These are phyloP conservation scores for Phytophthora podocarpi DNA, from an alignment of 352 stramenopile genomes.

Conservation along the genomic window DNA sequence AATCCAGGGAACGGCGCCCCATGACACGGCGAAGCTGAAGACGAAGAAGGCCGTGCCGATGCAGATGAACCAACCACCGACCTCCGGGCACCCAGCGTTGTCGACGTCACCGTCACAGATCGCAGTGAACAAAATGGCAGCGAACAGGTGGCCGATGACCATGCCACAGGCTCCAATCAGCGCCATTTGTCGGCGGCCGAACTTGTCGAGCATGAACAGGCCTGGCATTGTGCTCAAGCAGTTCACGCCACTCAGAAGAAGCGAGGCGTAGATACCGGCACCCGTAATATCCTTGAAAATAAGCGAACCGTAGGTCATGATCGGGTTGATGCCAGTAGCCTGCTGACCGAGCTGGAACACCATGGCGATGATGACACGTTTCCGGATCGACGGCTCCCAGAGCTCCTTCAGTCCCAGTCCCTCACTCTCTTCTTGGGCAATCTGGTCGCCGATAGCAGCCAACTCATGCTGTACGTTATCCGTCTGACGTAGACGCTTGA, in stretches of 20 bases:
- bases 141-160: conserved; percentile 37
- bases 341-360: conserved; percentile 48
- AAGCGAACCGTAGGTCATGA: conserved; percentile 37
- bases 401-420: conserved; percentile 22
- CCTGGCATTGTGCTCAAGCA: conserved; percentile 31
- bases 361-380: conserved; percentile 38
- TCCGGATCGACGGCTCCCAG: conserved; percentile 26
- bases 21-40: conserved; percentile 34
- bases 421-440: conserved; percentile 26
- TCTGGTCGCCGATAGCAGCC: conserved; percentile 40
- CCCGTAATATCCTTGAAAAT: conserved; percentile 43
- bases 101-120: conserved; percentile 35
- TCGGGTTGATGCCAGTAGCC: conserved; percentile 39
- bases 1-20: conserved; percentile 40
- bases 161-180: conserved; percentile 42
- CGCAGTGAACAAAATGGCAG: conserved; percentile 33
- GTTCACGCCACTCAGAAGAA: conserved; percentile 35
- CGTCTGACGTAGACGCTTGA: conserved; percentile 40
- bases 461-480: conserved; percentile 40
- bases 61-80: conserved; percentile 44
- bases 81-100: conserved; percentile 23
- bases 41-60: no score
- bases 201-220: conserved; percentile 30
- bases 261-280: conserved; percentile 28
- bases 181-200: conserved; percentile 35